Base-by-base conservation (phyloP, 257 asterid genomes). In the Capsicum chinense region DNA sequence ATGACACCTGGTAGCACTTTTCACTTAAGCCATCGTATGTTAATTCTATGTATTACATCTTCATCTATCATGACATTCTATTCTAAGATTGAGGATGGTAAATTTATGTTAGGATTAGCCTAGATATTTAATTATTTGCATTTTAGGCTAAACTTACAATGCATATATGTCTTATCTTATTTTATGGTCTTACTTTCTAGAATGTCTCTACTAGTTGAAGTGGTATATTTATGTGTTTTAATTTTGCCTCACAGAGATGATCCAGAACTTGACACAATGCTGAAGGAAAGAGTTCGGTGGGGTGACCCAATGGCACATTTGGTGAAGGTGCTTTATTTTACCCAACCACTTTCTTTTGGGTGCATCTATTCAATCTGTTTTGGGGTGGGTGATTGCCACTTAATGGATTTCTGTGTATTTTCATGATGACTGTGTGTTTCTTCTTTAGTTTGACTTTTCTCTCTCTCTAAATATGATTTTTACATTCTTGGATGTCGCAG, bases 291-390 rank as follows among this genome's bases (percentile, higher is more conserved):
- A 90, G 88, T 94, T 17, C 90, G 99, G 89, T 95, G 94, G 94
- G 99, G 98, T 83, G 99, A 95, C 83, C 99, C 99, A 4, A 95
- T 95, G 98, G 97, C 98, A 17, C 98, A 96, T 88, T 88, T 94
- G 86, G 98, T 90, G 66, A 92, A 90, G 94, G 97, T 86, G 88
- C 81, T 67, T 47, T 68, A 26, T 81, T 47, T 58, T 52, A 11
- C 9, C 44, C 16, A 10, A 14, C n/a, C 82, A 21, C 70, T 60
- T 50, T 21, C 2, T 6, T 39, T 26, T n/a, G 54, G 39, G 59
- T 0, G 52, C 67, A n/a, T 12, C 6, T 47, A 37, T 17, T n/a
- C 67, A 70, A 54, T 83, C n/a, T 80, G 68, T 58, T 54, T 66
- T 80, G 79, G 80, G 44, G 56, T 50, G 57, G 62, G 10, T 59